Evolutionary conservation across 257 asterid genomes (phyloP), one percentile per base, ranked within the genome.

Genomic region (Anisodus tanguticus): DNA sequence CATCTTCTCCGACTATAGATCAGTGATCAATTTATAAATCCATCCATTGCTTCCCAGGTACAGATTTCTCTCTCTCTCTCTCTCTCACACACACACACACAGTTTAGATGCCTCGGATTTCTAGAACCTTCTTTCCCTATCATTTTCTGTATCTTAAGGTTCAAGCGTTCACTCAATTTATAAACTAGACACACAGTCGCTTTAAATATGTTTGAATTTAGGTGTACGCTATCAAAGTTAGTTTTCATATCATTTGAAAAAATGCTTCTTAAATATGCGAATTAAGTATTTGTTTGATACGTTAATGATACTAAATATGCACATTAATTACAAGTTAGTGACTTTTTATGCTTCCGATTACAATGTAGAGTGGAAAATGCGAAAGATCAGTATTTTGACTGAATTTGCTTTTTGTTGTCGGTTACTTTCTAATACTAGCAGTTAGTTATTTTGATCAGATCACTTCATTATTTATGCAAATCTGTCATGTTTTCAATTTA

Each of bases 1-100:
- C 81, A 51, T 77, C 64, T 13, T 77, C 81, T 53, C 81, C 49
- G 64, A 31, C 35, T 31, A 31, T 31, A 31, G 63, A 77, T 77
- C 64, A 77, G 26, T 54, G 51, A 22, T 22, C 26, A 22, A 22
- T 76, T 47, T 54, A 43, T 12, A 47, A 31, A 60, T 22, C 43
- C 26, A 22, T 22, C 9, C 19, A 71, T 74, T 74, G 60, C 62
- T 74, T 74, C 43, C 0, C 47, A 13, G 81, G 81, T 76, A 76
- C 1, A 19, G 51, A 76, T 76, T 45, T 22, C 53, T 35, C 60
- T 74, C 59, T 45, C 19, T 74, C 59, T 45, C 19, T 2, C 17
- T 55, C 60, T 12, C 60, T 5, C 63, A 58, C 63, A 47, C 59
- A 3, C 37, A 62, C 68, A 74, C 60, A 8, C 3, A 19, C 0